A percentile compares a stretch with the other conserved stretches of the same genome.
phyloP scores from a whole-genome alignment of 306 rosid genomes.

The Senna tora region DNA sequence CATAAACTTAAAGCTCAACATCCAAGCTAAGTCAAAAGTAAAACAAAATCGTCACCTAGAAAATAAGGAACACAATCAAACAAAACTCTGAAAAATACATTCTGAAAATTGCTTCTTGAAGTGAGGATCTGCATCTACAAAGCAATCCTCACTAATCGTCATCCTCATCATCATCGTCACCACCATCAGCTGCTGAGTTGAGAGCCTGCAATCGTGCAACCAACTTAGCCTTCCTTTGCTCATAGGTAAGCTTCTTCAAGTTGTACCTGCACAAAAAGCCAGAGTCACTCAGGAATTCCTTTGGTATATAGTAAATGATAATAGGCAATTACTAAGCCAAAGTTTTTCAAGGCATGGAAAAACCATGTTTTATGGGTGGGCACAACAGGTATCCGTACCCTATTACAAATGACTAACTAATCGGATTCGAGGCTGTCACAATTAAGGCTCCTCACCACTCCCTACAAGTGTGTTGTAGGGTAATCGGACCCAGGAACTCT shows the following conservation, averaged over 20 bases:
- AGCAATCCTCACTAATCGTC: slow-evolving; percentile 46
- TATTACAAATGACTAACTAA: no score
- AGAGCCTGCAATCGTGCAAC: slow-evolving; percentile 61
- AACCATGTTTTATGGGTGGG: no score
- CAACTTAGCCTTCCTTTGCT: slow-evolving; percentile 65
- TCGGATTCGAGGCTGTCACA: no score
- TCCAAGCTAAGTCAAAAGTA: slow-evolving; percentile 15
- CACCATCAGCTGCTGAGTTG: slow-evolving; percentile 56
- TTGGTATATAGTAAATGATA: neutral
- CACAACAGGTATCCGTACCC: no score
- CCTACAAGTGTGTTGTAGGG: no score
- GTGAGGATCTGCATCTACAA: neutral
- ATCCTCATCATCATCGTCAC: slow-evolving; percentile 48
- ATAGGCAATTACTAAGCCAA: neutral
- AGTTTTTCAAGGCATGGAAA: no score
- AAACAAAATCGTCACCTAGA: slow-evolving; percentile 14
- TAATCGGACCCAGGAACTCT: no score
- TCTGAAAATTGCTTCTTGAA: slow-evolving; percentile 1
- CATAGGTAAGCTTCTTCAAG: slow-evolving; percentile 74
- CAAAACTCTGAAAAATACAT: slow-evolving; percentile 1
- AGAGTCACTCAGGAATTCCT: neutral
- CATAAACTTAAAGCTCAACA: neutral
- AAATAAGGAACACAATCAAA: slow-evolving; percentile 13
- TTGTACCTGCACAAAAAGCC: slow-evolving; percentile 48
- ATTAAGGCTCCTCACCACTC: no score